Evolutionary conservation across 2,329 filamentous ascomycete species (phyloP), one percentile per base, ranked within the genome.

Genomic region (Thielaviopsis cerberus): DNA sequence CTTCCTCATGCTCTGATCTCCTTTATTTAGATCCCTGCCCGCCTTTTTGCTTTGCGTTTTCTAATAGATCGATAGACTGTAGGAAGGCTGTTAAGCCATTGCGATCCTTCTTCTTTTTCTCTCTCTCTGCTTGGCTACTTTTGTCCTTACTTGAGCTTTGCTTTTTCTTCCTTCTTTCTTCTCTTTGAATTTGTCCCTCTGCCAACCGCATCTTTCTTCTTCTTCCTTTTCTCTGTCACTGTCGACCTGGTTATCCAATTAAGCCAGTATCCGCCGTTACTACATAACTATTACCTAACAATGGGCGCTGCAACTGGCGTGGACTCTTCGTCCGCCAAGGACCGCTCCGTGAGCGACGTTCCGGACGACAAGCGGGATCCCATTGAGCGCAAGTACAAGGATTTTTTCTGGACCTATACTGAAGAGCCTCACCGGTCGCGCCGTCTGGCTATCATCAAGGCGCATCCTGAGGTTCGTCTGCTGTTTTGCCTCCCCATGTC

Each of bases 401-500:
- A 77, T 69, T 97, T 97, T 77, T 95, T 94, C 74, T 97, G 94
- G 92, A 95, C 92, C 48, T 97, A 98, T 69, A 96, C 92, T 10
- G 92, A 98, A 70, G 92, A 98, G 72, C 92, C 92, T 62, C 92
- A 98, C 72, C 82, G 89, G 64, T 92, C 91, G 30, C 78, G 92
- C 64, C 81, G 92, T 59, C 81, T 91, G 65, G 88, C 89, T 62
- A 98, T 98, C 66, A 97, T 98, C 72, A 97, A 96, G 74, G 90
- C 91, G 58, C 91, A 98, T 69, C 92, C 92, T 53, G 91, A 98
- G 79, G 89, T 91, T n/a, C n/a, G n/a, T n/a, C n/a, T n/a, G n/a
- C n/a, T n/a, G n/a, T n/a, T n/a, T n/a, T n/a, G n/a, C n/a, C n/a
- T n/a, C n/a, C n/a, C n/a, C n/a, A 73, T 22, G 68, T 63, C 54